Evolutionary conservation across 2,329 filamentous ascomycete species (phyloP).

Genomic region (Blastomyces emzantsi): DNA sequence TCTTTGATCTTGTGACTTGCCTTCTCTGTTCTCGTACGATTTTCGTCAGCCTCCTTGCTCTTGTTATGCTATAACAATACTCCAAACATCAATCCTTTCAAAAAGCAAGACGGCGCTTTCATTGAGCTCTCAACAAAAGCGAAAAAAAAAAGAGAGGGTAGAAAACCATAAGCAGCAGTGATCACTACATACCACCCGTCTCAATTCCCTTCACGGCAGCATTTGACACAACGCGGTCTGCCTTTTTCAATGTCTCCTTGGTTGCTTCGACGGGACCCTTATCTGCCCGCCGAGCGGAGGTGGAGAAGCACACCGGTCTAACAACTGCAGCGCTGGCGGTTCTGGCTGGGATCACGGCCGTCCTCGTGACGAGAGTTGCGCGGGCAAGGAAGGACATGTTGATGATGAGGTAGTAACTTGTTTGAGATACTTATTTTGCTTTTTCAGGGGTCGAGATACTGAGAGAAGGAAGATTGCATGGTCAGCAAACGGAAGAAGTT

Average conservation of each 20-base stretch:
- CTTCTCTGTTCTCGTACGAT: constrained; percentile 37
- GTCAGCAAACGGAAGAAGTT: background rate
- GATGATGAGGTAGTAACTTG: constrained; percentile 8
- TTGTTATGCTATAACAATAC: background rate
- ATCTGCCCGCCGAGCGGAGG: constrained; percentile 37
- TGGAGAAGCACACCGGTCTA: constrained; percentile 40
- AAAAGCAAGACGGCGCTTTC: background rate
- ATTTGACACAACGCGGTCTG: constrained; percentile 48
- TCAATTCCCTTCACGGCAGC: constrained; percentile 54
- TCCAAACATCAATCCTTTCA: background rate
- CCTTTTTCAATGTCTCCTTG: constrained; percentile 51
- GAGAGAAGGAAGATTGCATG: background rate
- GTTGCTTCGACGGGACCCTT: constrained; percentile 47
- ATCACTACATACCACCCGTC: constrained; percentile 46
- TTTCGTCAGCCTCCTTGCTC: constrained; percentile 8
- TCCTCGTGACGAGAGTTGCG: constrained; percentile 24
- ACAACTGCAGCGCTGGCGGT: constrained; percentile 16
- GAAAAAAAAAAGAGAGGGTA: background rate
- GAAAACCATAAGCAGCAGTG: constrained; percentile 4
- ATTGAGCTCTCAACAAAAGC: background rate
- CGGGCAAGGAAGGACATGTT: constrained; percentile 33
- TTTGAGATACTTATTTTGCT: background rate
- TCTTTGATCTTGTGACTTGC: constrained; percentile 40
- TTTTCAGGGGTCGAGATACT: background rate
- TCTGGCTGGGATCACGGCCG: constrained; percentile 16